phyloP scores from a whole-genome alignment of 129 eudicot genomes.

The Solidago caesia region DNA sequence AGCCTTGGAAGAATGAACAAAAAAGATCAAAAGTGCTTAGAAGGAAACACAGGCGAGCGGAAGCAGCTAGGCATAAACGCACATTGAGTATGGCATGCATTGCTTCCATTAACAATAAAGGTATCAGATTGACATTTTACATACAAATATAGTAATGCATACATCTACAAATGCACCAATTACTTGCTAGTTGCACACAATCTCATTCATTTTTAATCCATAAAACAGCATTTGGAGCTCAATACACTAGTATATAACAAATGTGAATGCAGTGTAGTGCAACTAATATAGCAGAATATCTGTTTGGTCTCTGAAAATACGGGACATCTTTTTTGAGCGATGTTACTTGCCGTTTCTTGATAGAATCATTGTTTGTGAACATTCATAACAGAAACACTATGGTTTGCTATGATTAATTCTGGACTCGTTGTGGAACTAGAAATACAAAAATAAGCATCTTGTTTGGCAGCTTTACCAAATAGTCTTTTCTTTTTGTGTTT shows the following conservation, averaged over 20 bases:
- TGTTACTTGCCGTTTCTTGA: neutral
- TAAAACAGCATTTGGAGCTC: neutral
- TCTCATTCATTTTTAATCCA: neutral
- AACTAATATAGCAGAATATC: neutral
- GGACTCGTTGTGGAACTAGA: neutral
- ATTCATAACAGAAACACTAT: neutral
- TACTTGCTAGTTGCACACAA: neutral
- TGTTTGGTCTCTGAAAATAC: neutral
- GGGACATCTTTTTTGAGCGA: neutral
- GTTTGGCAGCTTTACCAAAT: neutral
- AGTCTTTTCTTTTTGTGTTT: neutral
- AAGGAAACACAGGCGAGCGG: conserved; percentile 76
- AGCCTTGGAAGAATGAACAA: conserved; percentile 77
- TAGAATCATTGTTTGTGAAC: neutral
- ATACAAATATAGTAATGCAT: neutral
- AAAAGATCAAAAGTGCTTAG: conserved; percentile 62
- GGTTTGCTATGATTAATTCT: neutral
- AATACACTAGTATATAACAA: neutral
- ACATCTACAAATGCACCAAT: neutral
- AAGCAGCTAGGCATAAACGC: conserved; percentile 59
- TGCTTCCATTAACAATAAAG: conserved; percentile 19
- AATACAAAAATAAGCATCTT: conserved; percentile 2
- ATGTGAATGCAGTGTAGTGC: neutral
- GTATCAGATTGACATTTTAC: conserved; percentile 21
- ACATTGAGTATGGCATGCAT: conserved; percentile 41